Evolutionary conservation across 2,329 filamentous ascomycete species (phyloP).

Genomic region (Talaromyces islandicus): DNA sequence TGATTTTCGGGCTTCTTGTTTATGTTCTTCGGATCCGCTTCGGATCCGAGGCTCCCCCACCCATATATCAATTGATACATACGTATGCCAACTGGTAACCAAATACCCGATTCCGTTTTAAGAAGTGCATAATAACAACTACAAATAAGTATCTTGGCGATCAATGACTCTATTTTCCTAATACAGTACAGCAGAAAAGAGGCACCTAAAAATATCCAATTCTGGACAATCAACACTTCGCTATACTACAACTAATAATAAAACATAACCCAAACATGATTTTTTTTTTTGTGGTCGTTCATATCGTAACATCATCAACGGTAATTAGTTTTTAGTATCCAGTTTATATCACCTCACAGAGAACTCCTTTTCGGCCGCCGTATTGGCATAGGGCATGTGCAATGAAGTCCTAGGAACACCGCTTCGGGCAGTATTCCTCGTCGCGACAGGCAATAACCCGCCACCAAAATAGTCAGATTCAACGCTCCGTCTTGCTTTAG

Average conservation of each 20-base stretch:
- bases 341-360: neutral
- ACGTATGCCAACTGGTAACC: too few relatives aligned
- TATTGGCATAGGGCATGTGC: neutral
- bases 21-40: neutral
- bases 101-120: too few relatives aligned
- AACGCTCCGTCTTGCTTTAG: neutral
- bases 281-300: neutral
- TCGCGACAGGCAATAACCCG: slow-evolving; percentile 6
- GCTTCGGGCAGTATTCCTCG: slow-evolving; percentile 1
- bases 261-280: neutral
- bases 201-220: neutral
- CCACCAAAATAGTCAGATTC: slow-evolving; percentile 6
- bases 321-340: neutral
- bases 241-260: neutral
- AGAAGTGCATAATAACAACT: too few relatives aligned
- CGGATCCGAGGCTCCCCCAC: neutral
- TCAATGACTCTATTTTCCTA: neutral
- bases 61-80: too few relatives aligned
- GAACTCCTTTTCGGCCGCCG: neutral
- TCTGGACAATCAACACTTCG: neutral
- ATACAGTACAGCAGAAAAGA: neutral
- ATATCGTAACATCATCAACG: neutral
- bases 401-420: slow-evolving; percentile 1
- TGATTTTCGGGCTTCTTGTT: neutral
- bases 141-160: too few relatives aligned